A percentile compares a stretch with the other conserved stretches of the same genome.
Evolutionary conservation across 1,284 basidiomycete species (phyloP).

Genomic region (Albatrellus sp.): DNA sequence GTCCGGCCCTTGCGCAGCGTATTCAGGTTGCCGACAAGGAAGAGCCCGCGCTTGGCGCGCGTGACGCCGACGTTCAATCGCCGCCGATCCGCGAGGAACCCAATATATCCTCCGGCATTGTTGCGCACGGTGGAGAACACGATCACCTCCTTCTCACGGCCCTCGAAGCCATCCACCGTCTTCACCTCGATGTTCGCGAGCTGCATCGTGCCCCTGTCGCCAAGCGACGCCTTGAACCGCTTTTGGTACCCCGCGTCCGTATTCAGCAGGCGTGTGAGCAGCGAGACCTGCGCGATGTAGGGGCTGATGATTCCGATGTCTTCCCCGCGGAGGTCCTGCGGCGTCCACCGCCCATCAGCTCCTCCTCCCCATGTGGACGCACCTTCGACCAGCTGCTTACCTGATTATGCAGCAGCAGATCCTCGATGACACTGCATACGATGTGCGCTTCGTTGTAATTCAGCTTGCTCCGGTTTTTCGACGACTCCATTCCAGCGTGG

Average conservation of each 20-base stretch:
- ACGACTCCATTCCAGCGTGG: slow-evolving; percentile 56
- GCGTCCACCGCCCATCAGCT: neutral
- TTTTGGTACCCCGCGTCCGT: slow-evolving; percentile 32
- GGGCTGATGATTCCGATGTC: slow-evolving; percentile 86
- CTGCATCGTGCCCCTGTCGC: slow-evolving; percentile 51
- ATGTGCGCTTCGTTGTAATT: slow-evolving; percentile 70
- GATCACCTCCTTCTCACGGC: slow-evolving; percentile 85
- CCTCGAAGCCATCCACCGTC: slow-evolving; percentile 91
- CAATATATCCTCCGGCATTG: slow-evolving; percentile 63
- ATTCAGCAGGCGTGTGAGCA: slow-evolving; percentile 53
- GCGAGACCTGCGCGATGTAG: slow-evolving; percentile 71
- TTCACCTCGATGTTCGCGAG: slow-evolving; percentile 64
- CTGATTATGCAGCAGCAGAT: slow-evolving; percentile 62
- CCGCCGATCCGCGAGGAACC: slow-evolving; percentile 82
- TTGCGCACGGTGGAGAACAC: slow-evolving; percentile 85
- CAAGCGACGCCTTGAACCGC: slow-evolving; percentile 48
- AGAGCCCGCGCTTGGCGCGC: slow-evolving; percentile 71
- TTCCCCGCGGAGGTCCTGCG: slow-evolving; percentile 46
- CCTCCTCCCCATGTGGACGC: neutral
- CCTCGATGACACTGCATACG: slow-evolving; percentile 69
- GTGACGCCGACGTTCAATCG: slow-evolving; percentile 85
- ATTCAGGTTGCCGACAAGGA: slow-evolving; percentile 67
- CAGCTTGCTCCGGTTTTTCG: slow-evolving; percentile 54
- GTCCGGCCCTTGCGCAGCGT: slow-evolving; percentile 47
- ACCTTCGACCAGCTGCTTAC: slow-evolving; percentile 25